phyloP scores from a whole-genome alignment of 2,329 filamentous ascomycete genomes.

The Xylaria hypoxylon region DNA sequence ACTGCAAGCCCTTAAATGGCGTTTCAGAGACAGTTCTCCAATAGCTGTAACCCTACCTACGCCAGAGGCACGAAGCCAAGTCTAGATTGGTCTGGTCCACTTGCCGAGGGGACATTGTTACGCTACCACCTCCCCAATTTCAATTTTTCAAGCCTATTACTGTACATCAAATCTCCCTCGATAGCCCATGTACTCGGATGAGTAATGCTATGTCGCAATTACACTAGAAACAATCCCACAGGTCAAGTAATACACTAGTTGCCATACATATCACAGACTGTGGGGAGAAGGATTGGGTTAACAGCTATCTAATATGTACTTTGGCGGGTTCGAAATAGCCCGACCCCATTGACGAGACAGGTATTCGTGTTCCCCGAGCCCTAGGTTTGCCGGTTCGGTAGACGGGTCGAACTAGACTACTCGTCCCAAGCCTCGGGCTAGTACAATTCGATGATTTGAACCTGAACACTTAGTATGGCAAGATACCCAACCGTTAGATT shows the following conservation, averaged over 20 bases:
- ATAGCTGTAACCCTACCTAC: constrained; percentile 7
- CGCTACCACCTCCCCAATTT: constrained; percentile 22
- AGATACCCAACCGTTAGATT: too few relatives aligned
- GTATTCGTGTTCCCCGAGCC: background rate
- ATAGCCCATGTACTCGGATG: constrained; percentile 4
- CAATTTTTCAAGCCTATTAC: constrained; percentile 27
- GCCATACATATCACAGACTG: background rate
- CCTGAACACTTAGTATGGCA: too few relatives aligned
- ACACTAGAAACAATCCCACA: background rate
- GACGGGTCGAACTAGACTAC: background rate
- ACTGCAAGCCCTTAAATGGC: constrained; percentile 11
- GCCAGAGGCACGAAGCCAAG: background rate
- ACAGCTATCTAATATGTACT: too few relatives aligned
- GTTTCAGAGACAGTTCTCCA: constrained; percentile 11
- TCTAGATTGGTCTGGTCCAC: constrained; percentile 17
- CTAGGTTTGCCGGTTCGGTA: background rate
- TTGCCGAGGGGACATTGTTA: constrained; percentile 5
- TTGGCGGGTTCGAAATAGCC: background rate
- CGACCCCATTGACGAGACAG: background rate
- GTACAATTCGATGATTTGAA: too few relatives aligned
- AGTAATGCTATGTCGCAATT: constrained; percentile 4
- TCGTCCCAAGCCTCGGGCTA: background rate
- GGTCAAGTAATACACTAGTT: background rate
- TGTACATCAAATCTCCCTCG: constrained; percentile 20
- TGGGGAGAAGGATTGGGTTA: constrained; percentile 1